Evolutionary conservation across 257 asterid genomes (phyloP).

Genomic region (Echites panduratus): DNA sequence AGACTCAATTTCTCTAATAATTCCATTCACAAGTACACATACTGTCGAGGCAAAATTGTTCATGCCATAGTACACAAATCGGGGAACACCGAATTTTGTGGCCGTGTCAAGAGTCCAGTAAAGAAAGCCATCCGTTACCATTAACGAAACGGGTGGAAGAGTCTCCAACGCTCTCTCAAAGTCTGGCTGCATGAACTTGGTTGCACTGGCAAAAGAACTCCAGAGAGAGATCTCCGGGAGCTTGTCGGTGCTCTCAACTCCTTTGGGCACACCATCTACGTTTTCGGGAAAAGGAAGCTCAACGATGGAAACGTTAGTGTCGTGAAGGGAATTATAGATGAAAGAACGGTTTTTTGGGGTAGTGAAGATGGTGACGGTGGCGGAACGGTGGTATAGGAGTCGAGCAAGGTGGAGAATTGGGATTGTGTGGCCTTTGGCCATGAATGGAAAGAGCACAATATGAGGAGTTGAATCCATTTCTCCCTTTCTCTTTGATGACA

Average conservation of each 20-base stretch:
- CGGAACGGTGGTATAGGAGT: conserved; percentile 36
- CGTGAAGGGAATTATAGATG: conserved; percentile 33
- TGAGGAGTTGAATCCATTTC: conserved; percentile 31
- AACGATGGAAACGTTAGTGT: conserved; percentile 19
- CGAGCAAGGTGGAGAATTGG: conserved; percentile 58
- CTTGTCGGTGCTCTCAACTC: conserved; percentile 59
- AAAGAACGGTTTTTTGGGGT: conserved; percentile 52
- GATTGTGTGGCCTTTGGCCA: conserved; percentile 82
- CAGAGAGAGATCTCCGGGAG: conserved; percentile 60
- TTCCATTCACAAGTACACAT: neutral
- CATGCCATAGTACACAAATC: conserved; percentile 48
- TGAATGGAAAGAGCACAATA: conserved; percentile 59
- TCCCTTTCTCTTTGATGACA: too few species aligned
- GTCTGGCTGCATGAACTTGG: conserved; percentile 39
- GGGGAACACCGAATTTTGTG: conserved; percentile 35
- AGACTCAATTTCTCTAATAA: conserved; percentile 18
- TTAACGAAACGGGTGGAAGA: conserved; percentile 25
- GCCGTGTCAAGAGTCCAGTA: conserved; percentile 60
- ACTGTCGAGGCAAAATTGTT: conserved; percentile 21
- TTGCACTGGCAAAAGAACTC: conserved; percentile 26
- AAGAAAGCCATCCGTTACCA: conserved; percentile 65
- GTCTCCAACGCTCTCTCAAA: conserved; percentile 39
- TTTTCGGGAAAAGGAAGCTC: conserved; percentile 52
- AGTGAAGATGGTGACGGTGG: conserved; percentile 54
- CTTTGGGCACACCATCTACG: conserved; percentile 41